These are phyloP conservation scores for Immersiporthe knoxdaviesiana DNA, from an alignment of 2,329 filamentous ascomycete genomes.

Conservation along the genomic window DNA sequence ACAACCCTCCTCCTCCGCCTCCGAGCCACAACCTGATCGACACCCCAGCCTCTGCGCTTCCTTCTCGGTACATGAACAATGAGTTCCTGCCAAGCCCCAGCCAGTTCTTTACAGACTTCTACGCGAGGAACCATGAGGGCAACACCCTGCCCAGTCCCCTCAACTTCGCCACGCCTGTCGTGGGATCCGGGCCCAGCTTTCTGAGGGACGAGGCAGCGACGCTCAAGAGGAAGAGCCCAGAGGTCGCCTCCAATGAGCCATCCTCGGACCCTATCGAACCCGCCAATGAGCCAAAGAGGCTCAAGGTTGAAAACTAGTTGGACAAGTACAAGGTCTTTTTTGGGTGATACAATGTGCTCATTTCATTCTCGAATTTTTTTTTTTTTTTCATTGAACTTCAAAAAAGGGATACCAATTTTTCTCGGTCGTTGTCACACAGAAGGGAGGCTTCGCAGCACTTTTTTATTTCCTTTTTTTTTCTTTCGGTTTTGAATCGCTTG, in stretches of 20 bases:
- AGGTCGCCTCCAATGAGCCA: slow-evolving; percentile 47
- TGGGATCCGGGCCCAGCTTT: slow-evolving; percentile 65
- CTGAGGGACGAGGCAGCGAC: slow-evolving; percentile 56
- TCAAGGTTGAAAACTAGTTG: slow-evolving; percentile 52
- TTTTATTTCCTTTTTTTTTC: background rate
- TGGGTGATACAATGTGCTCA: background rate
- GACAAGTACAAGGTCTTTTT: background rate
- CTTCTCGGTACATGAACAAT: slow-evolving; percentile 86
- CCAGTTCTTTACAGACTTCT: slow-evolving; percentile 92
- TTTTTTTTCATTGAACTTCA: slow-evolving; percentile 19
- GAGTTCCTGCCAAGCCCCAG: slow-evolving; percentile 89
- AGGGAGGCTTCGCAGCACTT: slow-evolving; percentile 27
- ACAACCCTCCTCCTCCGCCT: slow-evolving; percentile 46
- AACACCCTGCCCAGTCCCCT: slow-evolving; percentile 91
- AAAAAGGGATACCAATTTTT: slow-evolving; percentile 23
- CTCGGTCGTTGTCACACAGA: slow-evolving; percentile 23
- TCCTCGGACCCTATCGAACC: slow-evolving; percentile 47
- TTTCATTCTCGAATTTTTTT: no score
- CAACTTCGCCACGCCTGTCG: slow-evolving; percentile 85
- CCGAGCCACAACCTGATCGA: slow-evolving; percentile 63
- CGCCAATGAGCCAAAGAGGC: slow-evolving; percentile 54
- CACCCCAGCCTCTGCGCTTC: slow-evolving; percentile 87
- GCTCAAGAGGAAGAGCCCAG: slow-evolving; percentile 62
- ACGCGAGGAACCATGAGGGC: slow-evolving; percentile 70
- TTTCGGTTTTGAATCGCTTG: background rate